Base-by-base conservation (phyloP, 2,329 filamentous ascomycete species). In the Diaporthe longicolla region DNA sequence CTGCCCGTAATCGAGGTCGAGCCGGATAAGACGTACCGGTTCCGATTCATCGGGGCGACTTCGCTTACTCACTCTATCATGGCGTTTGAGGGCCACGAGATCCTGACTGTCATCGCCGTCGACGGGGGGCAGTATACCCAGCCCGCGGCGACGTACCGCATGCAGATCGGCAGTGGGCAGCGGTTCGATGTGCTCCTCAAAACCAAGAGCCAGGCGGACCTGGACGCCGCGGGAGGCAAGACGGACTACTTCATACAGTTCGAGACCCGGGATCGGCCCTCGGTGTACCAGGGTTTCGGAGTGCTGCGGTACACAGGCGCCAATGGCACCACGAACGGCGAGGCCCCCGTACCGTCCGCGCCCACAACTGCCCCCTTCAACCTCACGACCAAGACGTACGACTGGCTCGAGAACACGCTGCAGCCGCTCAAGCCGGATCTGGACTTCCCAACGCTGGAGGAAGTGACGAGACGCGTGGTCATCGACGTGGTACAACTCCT, bases 101-200 rank as follows among this genome's bases (percentile, higher is more conserved):
- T 87, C 13, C 79, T 93, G 52, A 86, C 85, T 0, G 84, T 94
- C 71, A 90, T 93, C 72, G 88, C 89, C 73, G 91, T 89, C 0
- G 92, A 93, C 76, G 88, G 88, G 75, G 87, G 86, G 19, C 82
- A 83, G 21, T 90, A 90, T 79, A 90, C 88, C 4, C 83, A 86
- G 77, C 86, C 87, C 0, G 82, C 84, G 24, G 77, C 77, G 0
- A 86, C 86, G 1, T 81, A 84, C 29, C 85, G 87, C 76, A 83
- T 93, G 70, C 90, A 92, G 77, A 77, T 92, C 7, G 86, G 84
- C 10, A 82, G 84, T 7, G 91, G 91, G 0, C 90, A 93, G 78
- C 87, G 91, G n/a, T 92, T 89, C 79, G 89, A 89, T 75, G 83
- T 87, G 0, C 82, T 92, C 2, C 82, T 93, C 43, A 84, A 82